These are phyloP conservation scores for Phyllachora maydis DNA, from an alignment of 2,329 filamentous ascomycete genomes.

Conservation along the genomic window DNA sequence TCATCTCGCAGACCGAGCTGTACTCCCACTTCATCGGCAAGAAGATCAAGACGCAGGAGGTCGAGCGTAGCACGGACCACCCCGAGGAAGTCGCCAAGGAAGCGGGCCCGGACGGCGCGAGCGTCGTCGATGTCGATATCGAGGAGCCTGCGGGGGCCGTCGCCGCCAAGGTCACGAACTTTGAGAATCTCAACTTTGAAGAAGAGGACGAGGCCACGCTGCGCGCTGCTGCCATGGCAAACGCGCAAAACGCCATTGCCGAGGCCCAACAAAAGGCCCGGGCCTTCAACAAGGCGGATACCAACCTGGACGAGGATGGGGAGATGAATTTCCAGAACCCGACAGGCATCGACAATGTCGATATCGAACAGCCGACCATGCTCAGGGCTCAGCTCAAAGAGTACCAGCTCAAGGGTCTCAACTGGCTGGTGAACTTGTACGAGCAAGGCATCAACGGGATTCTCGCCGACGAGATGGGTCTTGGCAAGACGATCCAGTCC, in stretches of 20 bases:
- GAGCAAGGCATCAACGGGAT: constrained; percentile 99
- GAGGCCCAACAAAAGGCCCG: constrained; percentile 85
- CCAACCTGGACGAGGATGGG: constrained; percentile 60
- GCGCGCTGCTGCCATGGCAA: constrained; percentile 72
- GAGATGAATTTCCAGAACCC: constrained; percentile 99
- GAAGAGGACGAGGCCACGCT: constrained; percentile 76
- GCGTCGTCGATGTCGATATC: constrained; percentile 22
- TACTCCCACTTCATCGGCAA: constrained; percentile 99
- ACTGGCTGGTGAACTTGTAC: constrained; percentile 97
- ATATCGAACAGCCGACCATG: constrained; percentile 86
- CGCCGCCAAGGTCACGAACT: constrained; percentile 64
- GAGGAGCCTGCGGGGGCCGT: constrained; percentile 30
- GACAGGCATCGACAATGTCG: constrained; percentile 79
- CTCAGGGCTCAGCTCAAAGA: constrained; percentile 90
- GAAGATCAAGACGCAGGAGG: constrained; percentile 95
- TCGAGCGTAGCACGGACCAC: constrained; percentile 76
- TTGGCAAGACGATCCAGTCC: constrained; percentile 96
- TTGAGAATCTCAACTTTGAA: constrained; percentile 90
- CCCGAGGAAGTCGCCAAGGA: constrained; percentile 40
- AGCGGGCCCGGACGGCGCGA: constrained; percentile 11
- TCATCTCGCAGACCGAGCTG: constrained; percentile 95
- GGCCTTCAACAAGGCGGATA: constrained; percentile 64
- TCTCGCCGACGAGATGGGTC: constrained; percentile 96
- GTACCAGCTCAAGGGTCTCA: constrained; percentile 96
- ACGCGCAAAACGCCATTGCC: constrained; percentile 87